A percentile compares a stretch with the other conserved stretches of the same genome.
Conservation (phyloP, 768 basidiomycete species). For the Kockovaella imperatae region DNA sequence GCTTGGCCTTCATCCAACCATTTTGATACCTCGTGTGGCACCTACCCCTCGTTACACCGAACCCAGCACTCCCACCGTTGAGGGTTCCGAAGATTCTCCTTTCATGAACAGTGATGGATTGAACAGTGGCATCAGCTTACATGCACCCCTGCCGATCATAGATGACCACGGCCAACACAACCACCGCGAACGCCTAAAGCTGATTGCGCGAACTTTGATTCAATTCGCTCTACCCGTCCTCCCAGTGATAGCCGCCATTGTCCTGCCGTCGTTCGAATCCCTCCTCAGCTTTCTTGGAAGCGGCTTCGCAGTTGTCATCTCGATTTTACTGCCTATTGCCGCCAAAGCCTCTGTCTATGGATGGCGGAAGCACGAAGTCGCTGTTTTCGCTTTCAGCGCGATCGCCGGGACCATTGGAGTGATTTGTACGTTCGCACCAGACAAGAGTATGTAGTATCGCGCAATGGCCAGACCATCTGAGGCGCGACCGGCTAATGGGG, state of each 20-base stretch:
- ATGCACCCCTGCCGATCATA: neutral
- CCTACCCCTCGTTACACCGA: conserved; percentile 16
- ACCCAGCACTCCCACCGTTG: neutral
- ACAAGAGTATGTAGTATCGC: neutral
- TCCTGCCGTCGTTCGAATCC: conserved; percentile 31
- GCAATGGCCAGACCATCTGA: neutral
- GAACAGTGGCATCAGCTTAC: neutral
- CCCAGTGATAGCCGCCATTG: conserved; percentile 23
- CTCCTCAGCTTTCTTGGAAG: conserved; percentile 28
- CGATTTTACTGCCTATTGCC: conserved; percentile 26
- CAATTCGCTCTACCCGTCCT: conserved; percentile 19
- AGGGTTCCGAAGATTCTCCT: too few relatives aligned
- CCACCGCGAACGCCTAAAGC: conserved; percentile 24
- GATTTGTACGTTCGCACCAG: conserved; percentile 8
- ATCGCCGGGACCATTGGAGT: conserved; percentile 13
- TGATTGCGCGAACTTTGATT: conserved; percentile 20
- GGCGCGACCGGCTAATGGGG: too few relatives aligned
- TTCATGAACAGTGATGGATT: too few relatives aligned
- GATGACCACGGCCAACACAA: conserved; percentile 14
- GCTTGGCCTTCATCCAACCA: conserved; percentile 31
- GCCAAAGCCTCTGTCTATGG: conserved; percentile 25
- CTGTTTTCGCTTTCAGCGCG: conserved; percentile 7
- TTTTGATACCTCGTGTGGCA: conserved; percentile 20
- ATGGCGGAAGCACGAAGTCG: conserved; percentile 15
- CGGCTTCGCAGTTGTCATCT: conserved; percentile 23